These are phyloP conservation scores for Jaapia argillacea DNA, from an alignment of 768 basidiomycete species.

Conservation along the genomic window DNA sequence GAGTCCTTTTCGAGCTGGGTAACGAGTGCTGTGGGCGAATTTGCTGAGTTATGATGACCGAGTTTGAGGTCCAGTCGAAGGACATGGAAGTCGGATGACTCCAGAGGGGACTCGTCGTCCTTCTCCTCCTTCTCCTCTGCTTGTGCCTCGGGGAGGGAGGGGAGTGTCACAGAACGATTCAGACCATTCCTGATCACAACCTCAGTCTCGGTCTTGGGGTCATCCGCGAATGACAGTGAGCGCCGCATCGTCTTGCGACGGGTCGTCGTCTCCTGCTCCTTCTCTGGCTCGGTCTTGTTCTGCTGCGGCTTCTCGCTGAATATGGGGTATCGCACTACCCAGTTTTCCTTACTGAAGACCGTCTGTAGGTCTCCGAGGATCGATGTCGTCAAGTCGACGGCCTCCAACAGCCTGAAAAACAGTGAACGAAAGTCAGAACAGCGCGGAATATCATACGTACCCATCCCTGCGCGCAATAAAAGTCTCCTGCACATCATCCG, in stretches of 20 bases:
- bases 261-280: slow-evolving; percentile 19
- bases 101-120: slow-evolving; percentile 25
- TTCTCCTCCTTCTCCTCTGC: slow-evolving; percentile 18
- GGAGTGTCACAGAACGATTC: slow-evolving; percentile 48
- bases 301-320: slow-evolving; percentile 37
- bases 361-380: slow-evolving; percentile 61
- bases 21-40: slow-evolving; percentile 64
- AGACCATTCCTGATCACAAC: slow-evolving; percentile 49
- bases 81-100: slow-evolving; percentile 65
- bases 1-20: slow-evolving; percentile 89
- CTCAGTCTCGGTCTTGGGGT: slow-evolving; percentile 57
- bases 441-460: slow-evolving; percentile 29
- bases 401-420: slow-evolving; percentile 52
- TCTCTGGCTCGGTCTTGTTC: slow-evolving; percentile 14
- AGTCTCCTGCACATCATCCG: slow-evolving; percentile 66
- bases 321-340: slow-evolving; percentile 85
- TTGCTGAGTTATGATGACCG: slow-evolving; percentile 57
- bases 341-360: slow-evolving; percentile 82
- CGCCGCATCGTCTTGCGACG: slow-evolving; percentile 42
- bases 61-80: slow-evolving; percentile 91
- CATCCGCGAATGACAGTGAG: slow-evolving; percentile 79
- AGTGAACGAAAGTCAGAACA: slow-evolving; percentile 1
- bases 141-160: slow-evolving; percentile 36
- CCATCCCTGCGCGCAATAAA: slow-evolving; percentile 69
- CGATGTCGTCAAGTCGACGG: slow-evolving; percentile 61